Evolutionary conservation across 768 basidiomycete species (phyloP).

Genomic region (Clitopilus passeckerianus): DNA sequence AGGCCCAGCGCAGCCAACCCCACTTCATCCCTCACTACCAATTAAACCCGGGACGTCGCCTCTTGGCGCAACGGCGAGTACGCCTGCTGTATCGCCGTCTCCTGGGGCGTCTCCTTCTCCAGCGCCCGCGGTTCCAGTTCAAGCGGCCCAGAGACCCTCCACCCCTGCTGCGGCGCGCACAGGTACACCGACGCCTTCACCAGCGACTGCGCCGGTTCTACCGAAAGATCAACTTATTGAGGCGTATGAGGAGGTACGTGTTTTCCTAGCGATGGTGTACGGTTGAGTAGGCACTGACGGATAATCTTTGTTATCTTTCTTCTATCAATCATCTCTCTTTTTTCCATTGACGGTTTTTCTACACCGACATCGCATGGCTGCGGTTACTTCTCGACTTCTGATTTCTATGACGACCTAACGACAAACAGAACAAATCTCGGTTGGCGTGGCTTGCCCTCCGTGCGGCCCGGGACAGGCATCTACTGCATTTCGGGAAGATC

Average conservation of each 20-base stretch:
- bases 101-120: neutral
- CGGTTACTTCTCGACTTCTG: no score
- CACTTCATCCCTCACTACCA: slow-evolving; percentile 67
- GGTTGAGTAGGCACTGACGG: neutral
- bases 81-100: slow-evolving; percentile 16
- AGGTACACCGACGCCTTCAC: slow-evolving; percentile 17
- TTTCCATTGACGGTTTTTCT: no score
- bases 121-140: slow-evolving; percentile 3
- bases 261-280: neutral
- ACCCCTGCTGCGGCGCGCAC: neutral
- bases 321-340: neutral
- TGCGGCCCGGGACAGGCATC: slow-evolving; percentile 63
- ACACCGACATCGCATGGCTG: no score
- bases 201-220: neutral
- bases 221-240: slow-evolving; percentile 30
- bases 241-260: slow-evolving; percentile 59
- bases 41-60: slow-evolving; percentile 55
- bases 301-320: neutral
- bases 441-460: slow-evolving; percentile 82
- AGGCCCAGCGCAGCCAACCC: slow-evolving; percentile 18
- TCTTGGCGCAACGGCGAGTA: slow-evolving; percentile 20
- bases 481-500: slow-evolving; percentile 79
- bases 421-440: slow-evolving; percentile 63
- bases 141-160: slow-evolving; percentile 9
- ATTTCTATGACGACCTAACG: slow-evolving; percentile 2